Evolutionary conservation across 2,329 filamentous ascomycete genomes (phyloP).

Genomic region (Grosmannia penicillata): DNA sequence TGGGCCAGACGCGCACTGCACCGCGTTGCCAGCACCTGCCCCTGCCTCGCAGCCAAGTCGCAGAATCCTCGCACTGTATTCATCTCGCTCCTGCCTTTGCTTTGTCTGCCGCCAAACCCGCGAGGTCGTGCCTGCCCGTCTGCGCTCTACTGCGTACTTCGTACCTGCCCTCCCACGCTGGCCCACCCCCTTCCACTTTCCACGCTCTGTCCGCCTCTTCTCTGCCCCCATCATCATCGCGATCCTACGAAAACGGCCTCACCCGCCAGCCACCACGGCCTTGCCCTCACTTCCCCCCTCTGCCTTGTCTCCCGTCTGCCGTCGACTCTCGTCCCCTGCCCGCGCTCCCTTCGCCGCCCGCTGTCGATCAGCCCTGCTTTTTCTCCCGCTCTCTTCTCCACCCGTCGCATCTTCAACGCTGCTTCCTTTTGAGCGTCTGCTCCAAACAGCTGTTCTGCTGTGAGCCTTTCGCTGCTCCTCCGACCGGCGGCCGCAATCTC

Average conservation of each 20-base stretch:
- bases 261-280: background rate
- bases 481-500: background rate
- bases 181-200: too few relatives aligned
- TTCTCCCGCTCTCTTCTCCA: background rate
- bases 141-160: too few relatives aligned
- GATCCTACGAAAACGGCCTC: background rate
- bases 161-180: too few relatives aligned
- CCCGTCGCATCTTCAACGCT: background rate
- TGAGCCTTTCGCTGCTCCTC: background rate
- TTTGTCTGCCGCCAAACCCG: too few relatives aligned
- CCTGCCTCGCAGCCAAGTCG: too few relatives aligned
- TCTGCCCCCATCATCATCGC: too few relatives aligned
- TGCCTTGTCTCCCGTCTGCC: background rate
- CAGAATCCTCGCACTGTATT: too few relatives aligned
- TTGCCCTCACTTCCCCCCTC: background rate
- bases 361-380: background rate
- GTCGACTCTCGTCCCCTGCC: background rate
- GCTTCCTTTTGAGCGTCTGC: background rate
- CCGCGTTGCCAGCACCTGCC: too few relatives aligned
- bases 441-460: background rate
- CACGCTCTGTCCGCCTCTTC: too few relatives aligned
- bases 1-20: too few relatives aligned
- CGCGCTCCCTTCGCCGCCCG: background rate
- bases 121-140: too few relatives aligned
- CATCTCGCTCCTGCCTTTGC: too few relatives aligned